Evolutionary conservation across 2,329 filamentous ascomycete species (phyloP).

Genomic region (Claviceps sp.): DNA sequence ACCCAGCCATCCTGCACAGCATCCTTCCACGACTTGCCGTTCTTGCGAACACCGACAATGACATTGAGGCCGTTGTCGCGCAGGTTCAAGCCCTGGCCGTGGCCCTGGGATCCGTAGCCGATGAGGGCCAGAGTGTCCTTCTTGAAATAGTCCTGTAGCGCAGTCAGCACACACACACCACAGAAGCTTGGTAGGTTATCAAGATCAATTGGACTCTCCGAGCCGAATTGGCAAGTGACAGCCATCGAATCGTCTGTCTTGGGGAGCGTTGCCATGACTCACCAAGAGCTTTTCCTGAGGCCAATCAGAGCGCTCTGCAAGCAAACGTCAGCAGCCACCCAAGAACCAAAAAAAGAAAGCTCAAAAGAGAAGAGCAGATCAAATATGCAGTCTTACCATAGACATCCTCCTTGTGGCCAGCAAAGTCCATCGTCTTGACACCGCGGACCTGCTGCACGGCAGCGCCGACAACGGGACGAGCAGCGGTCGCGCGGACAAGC

Average conservation of each 20-base stretch:
- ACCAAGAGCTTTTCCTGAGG: conserved; percentile 95
- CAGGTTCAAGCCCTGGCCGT: conserved; percentile 98
- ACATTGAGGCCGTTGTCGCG: conserved; percentile 99
- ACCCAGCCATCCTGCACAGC: conserved; percentile 96
- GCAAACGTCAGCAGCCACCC: conserved; percentile 7
- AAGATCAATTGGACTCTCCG: not conserved
- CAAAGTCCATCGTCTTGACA: conserved; percentile 98
- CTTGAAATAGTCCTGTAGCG: conserved; percentile 88
- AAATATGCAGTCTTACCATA: conserved; percentile 48
- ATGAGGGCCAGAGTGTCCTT: conserved; percentile 98
- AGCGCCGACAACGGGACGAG: conserved; percentile 35
- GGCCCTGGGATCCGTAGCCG: conserved; percentile 94
- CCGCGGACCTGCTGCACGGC: conserved; percentile 67
- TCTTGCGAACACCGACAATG: conserved; percentile 96
- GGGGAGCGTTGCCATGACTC: conserved; percentile 27
- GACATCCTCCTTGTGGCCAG: conserved; percentile 85
- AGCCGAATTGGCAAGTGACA: not conserved
- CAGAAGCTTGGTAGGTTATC: not conserved
- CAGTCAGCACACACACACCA: not conserved
- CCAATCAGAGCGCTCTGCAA: conserved; percentile 89
- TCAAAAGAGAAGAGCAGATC: not conserved
- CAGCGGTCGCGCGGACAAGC: conserved; percentile 35
- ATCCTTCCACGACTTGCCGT: conserved; percentile 97
- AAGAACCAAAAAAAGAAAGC: not conserved
- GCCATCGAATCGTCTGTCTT: not conserved